phyloP scores from a whole-genome alignment of 257 asterid genomes.

The Plectranthus barbatus region DNA sequence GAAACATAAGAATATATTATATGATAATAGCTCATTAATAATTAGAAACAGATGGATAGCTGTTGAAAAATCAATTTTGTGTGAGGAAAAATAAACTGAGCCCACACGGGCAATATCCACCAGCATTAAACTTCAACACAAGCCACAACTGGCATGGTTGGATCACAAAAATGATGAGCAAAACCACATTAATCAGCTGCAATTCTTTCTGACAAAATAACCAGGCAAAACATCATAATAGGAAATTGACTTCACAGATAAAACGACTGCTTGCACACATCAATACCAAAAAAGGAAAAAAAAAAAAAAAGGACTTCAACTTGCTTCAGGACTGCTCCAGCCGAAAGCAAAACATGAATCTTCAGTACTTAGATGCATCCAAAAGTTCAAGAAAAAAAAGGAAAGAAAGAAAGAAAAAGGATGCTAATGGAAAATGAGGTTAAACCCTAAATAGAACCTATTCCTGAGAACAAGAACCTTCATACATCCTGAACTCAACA shows the following conservation, averaged over 20 bases:
- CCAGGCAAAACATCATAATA: neutral
- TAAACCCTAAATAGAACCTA: neutral
- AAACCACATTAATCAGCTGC: neutral
- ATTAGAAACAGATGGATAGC: neutral
- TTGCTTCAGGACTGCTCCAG: too few relatives aligned
- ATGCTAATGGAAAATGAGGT: neutral
- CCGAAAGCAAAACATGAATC: too few relatives aligned
- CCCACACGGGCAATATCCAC: neutral
- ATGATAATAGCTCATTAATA: neutral
- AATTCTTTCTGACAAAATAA: neutral
- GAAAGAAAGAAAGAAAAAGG: neutral
- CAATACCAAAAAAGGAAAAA: too few relatives aligned
- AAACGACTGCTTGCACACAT: too few relatives aligned
- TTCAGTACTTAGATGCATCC: too few relatives aligned
- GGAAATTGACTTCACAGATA: too few relatives aligned
- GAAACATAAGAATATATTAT: neutral
- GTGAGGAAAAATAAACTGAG: neutral
- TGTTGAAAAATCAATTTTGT: neutral
- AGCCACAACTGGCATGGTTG: neutral
- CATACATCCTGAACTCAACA: neutral
- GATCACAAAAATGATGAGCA: neutral
- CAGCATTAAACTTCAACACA: neutral
- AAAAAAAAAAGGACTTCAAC: too few relatives aligned
- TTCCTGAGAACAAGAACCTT: neutral
- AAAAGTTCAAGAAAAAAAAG: too few relatives aligned